Evolutionary conservation across 495 filamentous ascomycete species (phyloP), one percentile per base, ranked within the genome.

Genomic region (Penicillium herquei): DNA sequence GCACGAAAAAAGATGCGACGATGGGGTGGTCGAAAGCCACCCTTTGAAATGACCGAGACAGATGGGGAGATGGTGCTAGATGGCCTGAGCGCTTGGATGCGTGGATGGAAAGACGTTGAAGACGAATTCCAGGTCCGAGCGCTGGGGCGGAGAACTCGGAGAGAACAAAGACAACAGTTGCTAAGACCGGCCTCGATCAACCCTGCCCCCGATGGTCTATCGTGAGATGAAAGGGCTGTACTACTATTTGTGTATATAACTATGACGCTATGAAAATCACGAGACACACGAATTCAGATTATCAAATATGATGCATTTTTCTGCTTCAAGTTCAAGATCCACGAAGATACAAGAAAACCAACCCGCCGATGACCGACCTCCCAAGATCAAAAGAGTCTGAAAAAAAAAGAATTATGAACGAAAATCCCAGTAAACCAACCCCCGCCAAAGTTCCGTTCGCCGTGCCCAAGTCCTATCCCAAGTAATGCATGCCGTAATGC

Each of bases 41-140:
- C 30, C 1, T 54, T 60, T 11, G 44, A 57, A n/a, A 48, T 45
- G 4, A 21, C 17, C 26, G 63, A 62, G 12, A 57, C 56, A 13
- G 65, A 72, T 18, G 52, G 49, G 18, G 68, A 73, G 35, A 52
- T 56, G 21, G 58, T 75, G 10, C 46, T 73, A 11, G 74, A 77
- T 13, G 74, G 72, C 0, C 65, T 75, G 7, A 62, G 45, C 14
- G 74, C 68, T 7, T 77, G 72, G 72, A 74, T 75, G 72, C 63
- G 71, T 8, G 74, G 72, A 11, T 74, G 72, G 72, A 67, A 63
- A 48, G 72, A 75, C 59, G 62, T 70, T 12, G 68, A 74, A 60
- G 72, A 72, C 49, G 73, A 62, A 6, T 72, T 70, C 43, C 56
- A 58, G 31, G 42, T 57, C n/a, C 63, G 69, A 49, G 61, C 67